These are phyloP conservation scores for Kregervanrija delftensis DNA, from an alignment of 805 yeast genomes.

Conservation along the genomic window DNA sequence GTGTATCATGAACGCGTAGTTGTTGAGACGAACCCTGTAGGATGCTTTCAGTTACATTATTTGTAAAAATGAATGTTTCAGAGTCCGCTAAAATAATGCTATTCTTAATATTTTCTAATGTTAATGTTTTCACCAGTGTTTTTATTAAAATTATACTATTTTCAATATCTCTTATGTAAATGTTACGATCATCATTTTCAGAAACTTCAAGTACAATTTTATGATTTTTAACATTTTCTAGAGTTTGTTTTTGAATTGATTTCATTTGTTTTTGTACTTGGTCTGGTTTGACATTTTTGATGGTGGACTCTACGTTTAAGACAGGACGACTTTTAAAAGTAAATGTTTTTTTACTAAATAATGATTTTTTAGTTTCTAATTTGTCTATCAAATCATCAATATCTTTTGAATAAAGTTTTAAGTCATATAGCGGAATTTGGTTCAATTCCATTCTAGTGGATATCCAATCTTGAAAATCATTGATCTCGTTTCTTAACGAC, in stretches of 20 bases:
- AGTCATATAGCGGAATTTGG: constrained; percentile 20
- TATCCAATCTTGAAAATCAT: constrained; percentile 15
- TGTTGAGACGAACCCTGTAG: constrained; percentile 20
- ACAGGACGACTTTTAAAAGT: too few relatives aligned
- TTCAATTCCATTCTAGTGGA: constrained; percentile 6
- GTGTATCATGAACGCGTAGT: constrained; percentile 19
- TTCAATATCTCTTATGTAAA: constrained; percentile 8
- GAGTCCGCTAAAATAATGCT: constrained; percentile 14
- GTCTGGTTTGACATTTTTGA: too few relatives aligned
- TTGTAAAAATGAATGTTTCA: constrained; percentile 16
- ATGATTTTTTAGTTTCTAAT: constrained; percentile 7
- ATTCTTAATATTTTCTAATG: constrained; percentile 12
- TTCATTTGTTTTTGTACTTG: too few relatives aligned
- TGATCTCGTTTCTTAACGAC: constrained; percentile 6
- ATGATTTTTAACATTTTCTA: too few relatives aligned
- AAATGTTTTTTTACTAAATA: too few relatives aligned
- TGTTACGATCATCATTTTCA: not conserved
- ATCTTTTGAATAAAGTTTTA: constrained; percentile 14
- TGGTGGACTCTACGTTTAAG: too few relatives aligned
- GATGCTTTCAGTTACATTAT: constrained; percentile 9
- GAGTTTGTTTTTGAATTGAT: too few relatives aligned
- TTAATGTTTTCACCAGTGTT: constrained; percentile 13
- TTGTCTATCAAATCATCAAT: constrained; percentile 14
- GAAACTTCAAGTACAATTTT: not conserved
- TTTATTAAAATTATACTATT: constrained; percentile 10